Conservation (phyloP, 768 basidiomycete species). For the Thelephora ganbajun region DNA sequence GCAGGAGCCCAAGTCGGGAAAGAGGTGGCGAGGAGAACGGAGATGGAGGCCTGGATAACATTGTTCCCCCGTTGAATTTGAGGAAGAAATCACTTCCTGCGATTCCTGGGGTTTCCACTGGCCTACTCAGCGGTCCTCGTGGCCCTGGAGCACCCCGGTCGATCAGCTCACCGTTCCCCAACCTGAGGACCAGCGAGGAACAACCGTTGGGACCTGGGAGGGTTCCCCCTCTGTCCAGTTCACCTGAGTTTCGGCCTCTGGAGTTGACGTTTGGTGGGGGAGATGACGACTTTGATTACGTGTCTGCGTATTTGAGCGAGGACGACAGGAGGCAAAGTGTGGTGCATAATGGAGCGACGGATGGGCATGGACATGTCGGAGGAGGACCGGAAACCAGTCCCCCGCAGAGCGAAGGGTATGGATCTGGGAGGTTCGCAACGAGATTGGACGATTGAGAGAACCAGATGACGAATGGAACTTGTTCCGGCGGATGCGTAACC, state of each 20-base stretch:
- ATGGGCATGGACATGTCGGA: too few species aligned
- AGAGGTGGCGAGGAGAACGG: conserved; percentile 33
- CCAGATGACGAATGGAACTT: background rate
- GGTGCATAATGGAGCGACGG: conserved; percentile 2
- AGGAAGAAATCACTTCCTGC: background rate
- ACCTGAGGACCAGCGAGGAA: conserved; percentile 3
- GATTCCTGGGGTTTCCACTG: background rate
- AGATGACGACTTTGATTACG: conserved; percentile 43
- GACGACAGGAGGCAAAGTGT: background rate
- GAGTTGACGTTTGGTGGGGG: conserved; percentile 16
- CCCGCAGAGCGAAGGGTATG: conserved; percentile 19
- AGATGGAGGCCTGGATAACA: conserved; percentile 32
- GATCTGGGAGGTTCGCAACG: conserved; percentile 30
- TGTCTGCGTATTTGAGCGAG: conserved; percentile 32
- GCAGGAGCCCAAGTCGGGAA: conserved; percentile 9
- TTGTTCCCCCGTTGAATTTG: conserved; percentile 29
- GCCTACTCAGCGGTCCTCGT: background rate
- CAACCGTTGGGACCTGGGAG: conserved; percentile 9
- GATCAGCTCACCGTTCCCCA: conserved; percentile 8
- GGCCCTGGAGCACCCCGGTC: conserved; percentile 2
- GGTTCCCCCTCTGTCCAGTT: conserved; percentile 4
- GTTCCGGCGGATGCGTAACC: background rate
- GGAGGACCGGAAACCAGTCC: background rate
- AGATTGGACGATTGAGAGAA: conserved; percentile 23
- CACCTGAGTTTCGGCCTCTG: conserved; percentile 2